phyloP scores from a whole-genome alignment of 1,139 yeast species.

The Taphrina pruni region DNA sequence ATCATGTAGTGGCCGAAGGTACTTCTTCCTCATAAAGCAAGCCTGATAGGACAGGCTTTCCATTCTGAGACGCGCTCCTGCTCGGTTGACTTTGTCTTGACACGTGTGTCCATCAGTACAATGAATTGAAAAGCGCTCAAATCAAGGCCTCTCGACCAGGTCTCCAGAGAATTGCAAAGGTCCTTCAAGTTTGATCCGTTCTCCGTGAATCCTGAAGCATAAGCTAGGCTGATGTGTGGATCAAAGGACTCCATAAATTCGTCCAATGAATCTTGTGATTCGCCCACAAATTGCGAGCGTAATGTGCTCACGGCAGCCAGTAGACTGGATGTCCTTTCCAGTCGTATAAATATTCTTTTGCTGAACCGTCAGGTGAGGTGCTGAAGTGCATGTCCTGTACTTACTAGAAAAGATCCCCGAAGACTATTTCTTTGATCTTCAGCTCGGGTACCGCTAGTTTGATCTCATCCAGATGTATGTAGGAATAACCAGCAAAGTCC shows the following conservation, averaged over 20 bases:
- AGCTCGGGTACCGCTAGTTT: conserved; percentile 6
- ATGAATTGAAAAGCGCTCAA: conserved; percentile 16
- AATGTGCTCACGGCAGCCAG: conserved; percentile 16
- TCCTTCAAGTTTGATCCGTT: background rate
- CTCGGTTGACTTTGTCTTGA: background rate
- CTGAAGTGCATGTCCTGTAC: background rate
- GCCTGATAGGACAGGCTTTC: conserved; percentile 30
- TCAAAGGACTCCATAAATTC: conserved; percentile 30
- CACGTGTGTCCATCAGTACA: conserved; percentile 33
- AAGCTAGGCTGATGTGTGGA: conserved; percentile 38
- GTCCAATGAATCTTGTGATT: conserved; percentile 12
- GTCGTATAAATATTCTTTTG: conserved; percentile 31
- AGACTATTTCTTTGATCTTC: conserved; percentile 23
- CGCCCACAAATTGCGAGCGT: conserved; percentile 20
- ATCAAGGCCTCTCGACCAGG: background rate
- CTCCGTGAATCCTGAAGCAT: conserved; percentile 19
- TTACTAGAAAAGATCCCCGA: conserved; percentile 26
- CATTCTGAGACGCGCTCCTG: conserved; percentile 8
- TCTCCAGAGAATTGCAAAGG: background rate
- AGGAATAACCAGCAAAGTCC: conserved; percentile 22
- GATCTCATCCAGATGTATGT: conserved; percentile 7
- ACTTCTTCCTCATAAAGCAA: conserved; percentile 17
- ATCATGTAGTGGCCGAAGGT: background rate
- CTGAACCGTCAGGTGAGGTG: background rate
- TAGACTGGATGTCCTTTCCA: conserved; percentile 19